phyloP scores from a whole-genome alignment of 352 stramenopile species.

The Ochromonadaceae sp. region DNA sequence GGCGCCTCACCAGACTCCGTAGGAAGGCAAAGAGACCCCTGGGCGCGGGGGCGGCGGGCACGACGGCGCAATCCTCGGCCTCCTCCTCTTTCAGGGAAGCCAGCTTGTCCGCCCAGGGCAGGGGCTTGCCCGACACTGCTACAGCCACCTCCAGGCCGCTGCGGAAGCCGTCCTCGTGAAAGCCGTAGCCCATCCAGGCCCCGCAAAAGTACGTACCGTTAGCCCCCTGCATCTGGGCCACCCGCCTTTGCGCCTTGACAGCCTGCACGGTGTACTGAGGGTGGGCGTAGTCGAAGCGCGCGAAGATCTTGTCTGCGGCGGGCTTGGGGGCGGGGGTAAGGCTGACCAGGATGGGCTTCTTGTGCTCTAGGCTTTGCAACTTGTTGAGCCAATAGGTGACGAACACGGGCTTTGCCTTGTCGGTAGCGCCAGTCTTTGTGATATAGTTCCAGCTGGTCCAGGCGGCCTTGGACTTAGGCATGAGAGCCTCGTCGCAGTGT shows the following conservation, averaged over 20 bases:
- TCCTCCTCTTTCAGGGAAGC: too few species aligned
- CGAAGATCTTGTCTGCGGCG: conserved; percentile 38
- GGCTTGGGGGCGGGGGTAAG: conserved; percentile 54
- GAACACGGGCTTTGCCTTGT: conserved; percentile 41
- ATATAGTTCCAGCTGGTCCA: conserved; percentile 72
- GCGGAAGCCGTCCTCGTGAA: conserved; percentile 65
- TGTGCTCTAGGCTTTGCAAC: conserved; percentile 55
- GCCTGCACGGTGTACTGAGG: conserved; percentile 51
- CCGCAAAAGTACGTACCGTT: conserved; percentile 63
- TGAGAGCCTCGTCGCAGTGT: conserved; percentile 54
- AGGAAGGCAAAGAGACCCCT: background rate
- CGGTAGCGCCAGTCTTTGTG: conserved; percentile 25
- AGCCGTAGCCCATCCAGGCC: conserved; percentile 65
- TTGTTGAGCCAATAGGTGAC: conserved; percentile 59
- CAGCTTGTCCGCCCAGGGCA: conserved; percentile 36
- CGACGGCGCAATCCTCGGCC: background rate
- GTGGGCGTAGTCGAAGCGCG: conserved; percentile 43
- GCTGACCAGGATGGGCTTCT: conserved; percentile 55
- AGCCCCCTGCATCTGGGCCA: conserved; percentile 41
- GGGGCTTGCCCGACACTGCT: conserved; percentile 36
- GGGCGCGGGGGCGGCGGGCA: background rate
- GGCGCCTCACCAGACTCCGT: background rate
- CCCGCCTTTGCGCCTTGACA: conserved; percentile 34
- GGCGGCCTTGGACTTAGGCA: conserved; percentile 46
- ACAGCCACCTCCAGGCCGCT: conserved; percentile 43